These are phyloP conservation scores for Taphrina sp. DNA, from an alignment of 1,139 yeast species.

Conservation along the genomic window DNA sequence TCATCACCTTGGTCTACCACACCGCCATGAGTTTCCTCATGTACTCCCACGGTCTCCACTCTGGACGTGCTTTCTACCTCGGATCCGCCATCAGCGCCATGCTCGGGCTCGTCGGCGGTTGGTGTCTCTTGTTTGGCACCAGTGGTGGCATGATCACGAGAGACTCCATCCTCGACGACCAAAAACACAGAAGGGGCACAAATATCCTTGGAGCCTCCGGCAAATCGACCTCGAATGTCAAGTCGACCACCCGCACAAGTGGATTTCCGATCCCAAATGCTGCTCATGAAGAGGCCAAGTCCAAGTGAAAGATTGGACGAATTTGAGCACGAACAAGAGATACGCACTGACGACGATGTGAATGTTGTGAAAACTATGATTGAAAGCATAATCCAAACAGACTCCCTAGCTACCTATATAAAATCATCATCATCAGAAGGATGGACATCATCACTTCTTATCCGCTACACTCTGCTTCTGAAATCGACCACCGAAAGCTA, in stretches of 20 bases:
- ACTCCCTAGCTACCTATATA: too few relatives aligned
- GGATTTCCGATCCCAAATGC: conserved; percentile 26
- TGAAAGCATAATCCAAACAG: too few relatives aligned
- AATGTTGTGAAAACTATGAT: too few relatives aligned
- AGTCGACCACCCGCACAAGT: too few relatives aligned
- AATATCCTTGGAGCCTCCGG: too few relatives aligned
- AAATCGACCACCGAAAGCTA: conserved; percentile 24
- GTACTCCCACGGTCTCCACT: neutral
- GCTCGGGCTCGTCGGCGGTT: conserved; percentile 11
- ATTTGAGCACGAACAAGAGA: too few relatives aligned
- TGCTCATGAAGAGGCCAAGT: conserved; percentile 13
- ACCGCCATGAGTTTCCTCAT: conserved; percentile 7
- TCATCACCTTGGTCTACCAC: conserved; percentile 22
- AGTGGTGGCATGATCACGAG: conserved; percentile 12
- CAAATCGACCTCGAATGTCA: neutral
- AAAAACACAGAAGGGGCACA: too few relatives aligned
- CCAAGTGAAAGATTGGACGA: conserved; percentile 3
- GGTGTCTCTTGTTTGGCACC: conserved; percentile 24
- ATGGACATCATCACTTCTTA: conserved; percentile 1
- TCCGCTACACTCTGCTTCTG: conserved; percentile 12
- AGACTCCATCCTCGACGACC: conserved; percentile 11
- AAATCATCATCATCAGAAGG: too few relatives aligned
- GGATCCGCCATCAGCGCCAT: conserved; percentile 12
- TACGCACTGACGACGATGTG: too few relatives aligned
- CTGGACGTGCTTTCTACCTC: conserved; percentile 2